These are phyloP conservation scores for Cryphonectria naterciae DNA, from an alignment of 2,329 filamentous ascomycete species.

Conservation along the genomic window DNA sequence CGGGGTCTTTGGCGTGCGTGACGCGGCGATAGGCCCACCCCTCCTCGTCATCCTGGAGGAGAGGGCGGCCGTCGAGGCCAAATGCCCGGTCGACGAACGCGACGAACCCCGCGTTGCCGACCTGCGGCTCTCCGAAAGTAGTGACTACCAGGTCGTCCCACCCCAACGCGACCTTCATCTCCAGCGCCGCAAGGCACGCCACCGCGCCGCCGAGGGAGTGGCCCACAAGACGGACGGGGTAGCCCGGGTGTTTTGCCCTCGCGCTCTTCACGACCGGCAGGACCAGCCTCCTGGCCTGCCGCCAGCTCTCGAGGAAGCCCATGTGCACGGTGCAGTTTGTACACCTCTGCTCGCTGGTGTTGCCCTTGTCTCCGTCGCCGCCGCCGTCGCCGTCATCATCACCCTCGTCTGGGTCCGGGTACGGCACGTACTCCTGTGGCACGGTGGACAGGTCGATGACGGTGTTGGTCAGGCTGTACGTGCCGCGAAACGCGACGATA, in stretches of 20 bases:
- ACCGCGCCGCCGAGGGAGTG: conserved; percentile 94
- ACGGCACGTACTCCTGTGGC: conserved; percentile 89
- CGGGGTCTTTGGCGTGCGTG: conserved; percentile 85
- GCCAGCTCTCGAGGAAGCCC: conserved; percentile 88
- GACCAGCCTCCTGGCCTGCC: conserved; percentile 70
- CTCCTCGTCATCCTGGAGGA: conserved; percentile 36
- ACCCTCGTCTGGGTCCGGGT: conserved; percentile 62
- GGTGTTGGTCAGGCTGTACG: conserved; percentile 91
- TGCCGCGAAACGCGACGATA: conserved; percentile 88
- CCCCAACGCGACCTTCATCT: conserved; percentile 72
- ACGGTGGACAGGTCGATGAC: conserved; percentile 87
- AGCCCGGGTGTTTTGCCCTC: conserved; percentile 65
- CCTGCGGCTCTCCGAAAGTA: conserved; percentile 86
- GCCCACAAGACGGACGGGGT: conserved; percentile 78
- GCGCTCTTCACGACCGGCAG: conserved; percentile 68
- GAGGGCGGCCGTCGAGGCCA: conserved; percentile 39
- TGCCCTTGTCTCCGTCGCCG: not conserved
- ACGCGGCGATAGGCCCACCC: conserved; percentile 69
- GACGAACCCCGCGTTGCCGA: conserved; percentile 62
- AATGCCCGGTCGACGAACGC: conserved; percentile 60
- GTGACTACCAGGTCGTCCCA: conserved; percentile 78
- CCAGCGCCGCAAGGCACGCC: conserved; percentile 82
- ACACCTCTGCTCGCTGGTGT: conserved; percentile 56
- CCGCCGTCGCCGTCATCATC: conserved; percentile 1
- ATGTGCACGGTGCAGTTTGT: conserved; percentile 89